Evolutionary conservation across 2,329 filamentous ascomycete species (phyloP), one percentile per base, ranked within the genome.

Genomic region (Elsinoe arachidis): DNA sequence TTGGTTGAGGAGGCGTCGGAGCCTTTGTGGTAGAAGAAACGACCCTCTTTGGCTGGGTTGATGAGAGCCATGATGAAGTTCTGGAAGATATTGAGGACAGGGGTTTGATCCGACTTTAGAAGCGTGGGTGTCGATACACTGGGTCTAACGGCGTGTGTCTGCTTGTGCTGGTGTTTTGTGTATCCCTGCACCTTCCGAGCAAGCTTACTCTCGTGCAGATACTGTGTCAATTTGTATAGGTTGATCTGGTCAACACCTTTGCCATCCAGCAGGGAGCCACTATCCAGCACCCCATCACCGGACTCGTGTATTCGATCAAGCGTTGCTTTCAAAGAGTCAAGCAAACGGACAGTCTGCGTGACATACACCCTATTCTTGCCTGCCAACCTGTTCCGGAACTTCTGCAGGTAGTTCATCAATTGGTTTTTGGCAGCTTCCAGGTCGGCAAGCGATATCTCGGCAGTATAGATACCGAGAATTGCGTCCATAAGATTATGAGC

Each of bases 401-500:
- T 89, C 67, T 87, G 86, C 4, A 95, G 82, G 65, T 99, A 99
- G 0, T 84, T 77, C 0, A 85, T 86, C 1, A 99, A 77, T 72
- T 95, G 90, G 51, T 79, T 78, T 55, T 88, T 81, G 2, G 87
- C 88, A 59, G 80, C 79, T 52, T 82, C 82, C 15, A 97, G 75
- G 61, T 96, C 90, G 23, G 75, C 75, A 3, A 95, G 74, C 2
- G 82, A 82, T 17, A 97, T 79, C 35, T 87, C 83, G 0, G 89
- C 83, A 0, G 91, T 91, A 68, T 96, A 85, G 34, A 96, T 93
- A 46, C 85, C 86, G 14, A 89, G 82, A 46, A 99, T 89, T 0
- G 92, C 90, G 69, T 96, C 91, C 86, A 96, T 96, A 55, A 99
- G 81, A 67, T 99, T 99, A 69, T 99, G 93, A 0, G 93, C 93